phyloP scores from a whole-genome alignment of 1,284 basidiomycete genomes.

The Leccinum pachyderme region DNA sequence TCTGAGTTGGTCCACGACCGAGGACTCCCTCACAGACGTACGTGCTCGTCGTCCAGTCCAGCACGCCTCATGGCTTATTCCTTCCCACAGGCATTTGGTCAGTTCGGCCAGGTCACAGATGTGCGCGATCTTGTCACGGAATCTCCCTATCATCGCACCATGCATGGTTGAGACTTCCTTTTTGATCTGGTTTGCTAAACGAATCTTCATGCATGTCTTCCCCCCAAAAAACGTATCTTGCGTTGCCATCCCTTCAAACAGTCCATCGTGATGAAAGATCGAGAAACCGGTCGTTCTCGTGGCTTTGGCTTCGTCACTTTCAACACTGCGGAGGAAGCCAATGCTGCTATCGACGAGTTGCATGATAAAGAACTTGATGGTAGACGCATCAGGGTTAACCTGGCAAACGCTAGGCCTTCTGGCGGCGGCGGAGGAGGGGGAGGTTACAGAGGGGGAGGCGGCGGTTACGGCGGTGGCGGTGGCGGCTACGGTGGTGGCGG shows the following conservation, averaged over 20 bases:
- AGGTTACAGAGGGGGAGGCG: slow-evolving; percentile 8
- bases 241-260: slow-evolving; percentile 36
- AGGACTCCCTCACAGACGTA: not conserved
- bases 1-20: not conserved
- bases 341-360: slow-evolving; percentile 72
- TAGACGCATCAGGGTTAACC: slow-evolving; percentile 88
- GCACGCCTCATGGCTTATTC: not conserved
- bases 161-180: slow-evolving; percentile 34
- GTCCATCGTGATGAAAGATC: slow-evolving; percentile 90
- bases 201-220: slow-evolving; percentile 26
- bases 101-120: slow-evolving; percentile 67
- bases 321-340: slow-evolving; percentile 56
- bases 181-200: slow-evolving; percentile 34
- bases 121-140: slow-evolving; percentile 53
- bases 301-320: slow-evolving; percentile 96
- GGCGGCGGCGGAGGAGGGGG: slow-evolving; percentile 11
- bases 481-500: slow-evolving; percentile 12
- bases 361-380: slow-evolving; percentile 95
- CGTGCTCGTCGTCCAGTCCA: not conserved
- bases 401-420: slow-evolving; percentile 81
- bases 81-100: slow-evolving; percentile 60
- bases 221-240: slow-evolving; percentile 1
- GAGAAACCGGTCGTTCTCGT: slow-evolving; percentile 90
- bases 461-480: slow-evolving; percentile 18
- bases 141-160: slow-evolving; percentile 39